Conservation (phyloP, 169 alveolate species). For the Babesia gibsoni region DNA sequence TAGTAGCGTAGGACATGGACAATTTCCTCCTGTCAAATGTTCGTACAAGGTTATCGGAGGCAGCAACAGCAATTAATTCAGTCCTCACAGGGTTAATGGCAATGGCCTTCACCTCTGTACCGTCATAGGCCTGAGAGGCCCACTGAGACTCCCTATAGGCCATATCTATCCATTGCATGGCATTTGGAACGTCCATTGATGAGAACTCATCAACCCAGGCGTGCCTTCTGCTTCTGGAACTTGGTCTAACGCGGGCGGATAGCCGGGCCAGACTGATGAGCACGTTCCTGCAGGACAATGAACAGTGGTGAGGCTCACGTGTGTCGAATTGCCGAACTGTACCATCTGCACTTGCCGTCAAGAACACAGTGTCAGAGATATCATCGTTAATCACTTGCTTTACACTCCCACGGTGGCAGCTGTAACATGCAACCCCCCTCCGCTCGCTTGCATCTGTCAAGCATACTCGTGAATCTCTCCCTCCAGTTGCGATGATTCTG, state of each 20-base stretch:
- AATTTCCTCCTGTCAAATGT: constrained; percentile 67
- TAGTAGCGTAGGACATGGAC: constrained; percentile 4
- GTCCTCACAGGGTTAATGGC: constrained; percentile 62
- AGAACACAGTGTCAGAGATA: constrained; percentile 15
- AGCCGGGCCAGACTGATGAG: constrained; percentile 1
- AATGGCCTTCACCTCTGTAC: constrained; percentile 55
- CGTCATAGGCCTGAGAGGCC: constrained; percentile 14
- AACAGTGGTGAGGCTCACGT: constrained; percentile 24
- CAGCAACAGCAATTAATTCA: constrained; percentile 62
- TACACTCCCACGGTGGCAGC: constrained; percentile 21
- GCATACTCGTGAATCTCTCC: constrained; percentile 21
- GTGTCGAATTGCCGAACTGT: constrained; percentile 29
- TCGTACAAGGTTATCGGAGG: constrained; percentile 64
- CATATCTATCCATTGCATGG: constrained; percentile 8
- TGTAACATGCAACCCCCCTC: background rate
- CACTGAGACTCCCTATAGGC: constrained; percentile 22
- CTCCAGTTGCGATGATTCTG: constrained; percentile 18
- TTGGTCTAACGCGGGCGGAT: background rate
- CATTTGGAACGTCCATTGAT: background rate
- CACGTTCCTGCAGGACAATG: constrained; percentile 7
- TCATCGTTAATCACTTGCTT: constrained; percentile 19
- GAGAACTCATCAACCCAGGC: constrained; percentile 1
- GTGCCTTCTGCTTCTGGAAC: background rate
- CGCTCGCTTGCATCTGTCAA: background rate
- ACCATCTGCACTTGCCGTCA: constrained; percentile 11